A percentile compares a stretch with the other conserved stretches of the same genome.
phyloP scores from a whole-genome alignment of 2,329 filamentous ascomycete genomes.

The Polytolypa hystricis region DNA sequence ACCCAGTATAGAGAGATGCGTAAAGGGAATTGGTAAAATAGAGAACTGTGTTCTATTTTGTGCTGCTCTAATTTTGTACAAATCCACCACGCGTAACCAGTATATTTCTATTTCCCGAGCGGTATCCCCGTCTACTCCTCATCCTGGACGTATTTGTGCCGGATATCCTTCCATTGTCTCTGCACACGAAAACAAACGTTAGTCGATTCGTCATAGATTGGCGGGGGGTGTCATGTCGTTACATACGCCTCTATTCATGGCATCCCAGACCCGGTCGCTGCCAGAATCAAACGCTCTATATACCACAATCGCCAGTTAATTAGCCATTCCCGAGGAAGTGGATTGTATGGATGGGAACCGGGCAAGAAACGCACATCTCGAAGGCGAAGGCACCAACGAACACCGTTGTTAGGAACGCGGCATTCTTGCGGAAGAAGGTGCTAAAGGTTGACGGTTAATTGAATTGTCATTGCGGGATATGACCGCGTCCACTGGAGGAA shows the following conservation, averaged over 20 bases:
- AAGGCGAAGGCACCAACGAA: conserved; percentile 83
- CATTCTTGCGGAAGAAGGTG: conserved; percentile 75
- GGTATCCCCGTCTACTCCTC: conserved; percentile 15
- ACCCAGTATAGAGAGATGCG: no score
- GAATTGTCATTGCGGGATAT: not conserved
- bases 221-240: conserved; percentile 1
- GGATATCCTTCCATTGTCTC: conserved; percentile 99
- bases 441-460: conserved; percentile 40
- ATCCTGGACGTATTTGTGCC: conserved; percentile 70
- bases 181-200: conserved; percentile 30
- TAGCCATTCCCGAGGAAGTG: not conserved
- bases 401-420: conserved; percentile 72
- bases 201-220: conserved; percentile 1
- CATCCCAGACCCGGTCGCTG: conserved; percentile 84
- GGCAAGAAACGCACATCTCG: conserved; percentile 66
- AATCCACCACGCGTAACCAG: not conserved
- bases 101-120: not conserved
- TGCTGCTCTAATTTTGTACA: not conserved
- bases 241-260: conserved; percentile 82
- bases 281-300: conserved; percentile 67
- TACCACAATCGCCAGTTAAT: conserved; percentile 5
- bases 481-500: conserved; percentile 1
- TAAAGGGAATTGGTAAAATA: no score
- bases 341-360: no score
- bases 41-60: not conserved